A percentile compares a stretch with the other conserved stretches of the same genome.
phyloP scores from a whole-genome alignment of 441 rosid species.

The Euphorbia celastroides region DNA sequence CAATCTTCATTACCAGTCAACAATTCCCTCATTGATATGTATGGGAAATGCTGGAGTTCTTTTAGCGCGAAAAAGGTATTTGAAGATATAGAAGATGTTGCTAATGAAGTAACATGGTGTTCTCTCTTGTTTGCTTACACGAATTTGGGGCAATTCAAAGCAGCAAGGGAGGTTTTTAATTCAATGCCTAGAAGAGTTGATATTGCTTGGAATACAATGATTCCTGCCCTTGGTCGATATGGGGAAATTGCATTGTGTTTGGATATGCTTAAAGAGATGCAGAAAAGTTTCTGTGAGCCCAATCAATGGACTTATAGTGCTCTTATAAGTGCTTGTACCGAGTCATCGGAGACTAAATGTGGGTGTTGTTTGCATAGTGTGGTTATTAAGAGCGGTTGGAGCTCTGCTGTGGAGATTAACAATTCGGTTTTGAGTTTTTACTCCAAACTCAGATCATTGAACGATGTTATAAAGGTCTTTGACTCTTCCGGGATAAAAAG shows the following conservation, averaged over 20 bases:
- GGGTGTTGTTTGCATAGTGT: conserved; percentile 54
- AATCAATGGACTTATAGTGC: conserved; percentile 78
- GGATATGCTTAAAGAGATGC: conserved; percentile 42
- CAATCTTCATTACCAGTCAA: conserved; percentile 39
- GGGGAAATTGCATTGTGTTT: conserved; percentile 51
- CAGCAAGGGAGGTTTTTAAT: conserved; percentile 38
- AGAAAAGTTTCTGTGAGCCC: conserved; percentile 31
- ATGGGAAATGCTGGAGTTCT: conserved; percentile 59
- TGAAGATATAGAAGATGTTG: conserved; percentile 26
- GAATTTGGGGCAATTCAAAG: conserved; percentile 33
- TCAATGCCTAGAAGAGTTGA: conserved; percentile 45
- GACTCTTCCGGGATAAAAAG: conserved; percentile 36
- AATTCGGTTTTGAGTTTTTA: conserved; percentile 68
- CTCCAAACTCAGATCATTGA: conserved; percentile 41
- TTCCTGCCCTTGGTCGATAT: conserved; percentile 42
- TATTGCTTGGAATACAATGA: conserved; percentile 74
- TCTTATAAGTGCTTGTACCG: conserved; percentile 48
- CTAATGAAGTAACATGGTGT: conserved; percentile 83
- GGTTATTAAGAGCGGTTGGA: conserved; percentile 62
- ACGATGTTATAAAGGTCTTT: conserved; percentile 47
- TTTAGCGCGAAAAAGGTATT: conserved; percentile 50
- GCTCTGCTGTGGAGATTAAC: conserved; percentile 44
- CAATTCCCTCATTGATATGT: conserved; percentile 69
- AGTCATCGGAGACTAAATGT: conserved; percentile 27
- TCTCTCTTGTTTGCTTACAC: conserved; percentile 64